These are phyloP conservation scores for Pinus tabuliformis DNA, from an alignment of 75 land plant species.

Conservation along the genomic window DNA sequence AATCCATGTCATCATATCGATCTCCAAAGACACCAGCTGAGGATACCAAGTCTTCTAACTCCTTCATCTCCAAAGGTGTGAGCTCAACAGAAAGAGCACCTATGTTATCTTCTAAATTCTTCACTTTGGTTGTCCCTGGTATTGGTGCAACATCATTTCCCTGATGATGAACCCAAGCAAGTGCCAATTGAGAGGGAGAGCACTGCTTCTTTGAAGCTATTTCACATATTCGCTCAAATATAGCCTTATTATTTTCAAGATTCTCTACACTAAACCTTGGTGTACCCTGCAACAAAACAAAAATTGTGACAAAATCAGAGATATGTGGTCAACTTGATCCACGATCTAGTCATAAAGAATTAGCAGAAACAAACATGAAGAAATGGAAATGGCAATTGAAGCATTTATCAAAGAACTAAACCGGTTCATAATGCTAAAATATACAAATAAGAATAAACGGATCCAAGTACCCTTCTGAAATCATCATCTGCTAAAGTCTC, in stretches of 20 bases:
- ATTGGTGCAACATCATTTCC: constrained; percentile 55
- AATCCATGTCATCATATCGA: constrained; percentile 11
- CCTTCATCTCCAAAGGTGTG: constrained; percentile 37
- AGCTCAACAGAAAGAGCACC: constrained; percentile 35
- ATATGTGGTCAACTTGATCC: no score
- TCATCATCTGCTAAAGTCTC: constrained; percentile 25
- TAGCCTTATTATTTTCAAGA: constrained; percentile 35
- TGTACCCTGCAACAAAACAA: constrained; percentile 8
- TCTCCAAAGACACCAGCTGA: constrained; percentile 29
- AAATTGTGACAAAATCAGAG: no score
- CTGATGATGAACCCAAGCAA: constrained; percentile 66
- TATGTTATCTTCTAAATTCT: constrained; percentile 47
- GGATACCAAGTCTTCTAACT: constrained; percentile 35
- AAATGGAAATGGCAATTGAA: no score
- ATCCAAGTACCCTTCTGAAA: constrained; percentile 25
- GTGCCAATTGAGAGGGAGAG: constrained; percentile 58
- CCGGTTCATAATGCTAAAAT: no score
- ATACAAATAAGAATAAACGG: no score
- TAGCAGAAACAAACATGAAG: no score
- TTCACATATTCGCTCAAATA: constrained; percentile 29
- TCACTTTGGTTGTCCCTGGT: constrained; percentile 63
- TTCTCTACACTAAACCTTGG: constrained; percentile 50
- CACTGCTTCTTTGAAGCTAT: constrained; percentile 43
- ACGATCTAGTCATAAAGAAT: no score
- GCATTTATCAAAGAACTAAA: no score